Evolutionary conservation across 179 eudicot genomes (phyloP), one percentile per base, ranked within the genome.

Genomic region (Spinacia oleracea): DNA sequence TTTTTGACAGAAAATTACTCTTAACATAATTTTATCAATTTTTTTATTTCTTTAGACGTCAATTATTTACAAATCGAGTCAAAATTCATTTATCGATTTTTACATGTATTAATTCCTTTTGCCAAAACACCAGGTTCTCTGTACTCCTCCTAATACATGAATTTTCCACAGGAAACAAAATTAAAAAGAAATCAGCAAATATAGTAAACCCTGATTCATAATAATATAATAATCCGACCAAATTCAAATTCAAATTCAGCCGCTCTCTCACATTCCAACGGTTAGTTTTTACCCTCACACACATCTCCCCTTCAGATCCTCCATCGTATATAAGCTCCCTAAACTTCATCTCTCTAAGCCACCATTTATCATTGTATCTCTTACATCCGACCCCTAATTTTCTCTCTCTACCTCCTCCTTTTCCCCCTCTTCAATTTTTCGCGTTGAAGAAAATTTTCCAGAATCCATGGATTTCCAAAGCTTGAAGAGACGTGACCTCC

Each of bases 401-500:
- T 34, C 60, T 51, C 81, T 70, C 67, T 70, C 62, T 77, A 15
- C 9, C 1, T 1, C 58, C 20, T 63, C 56, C 27, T 4, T 43
- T n/a, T 72, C 82, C 45, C 29, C 18, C 31, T 73, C 81, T 82
- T 82, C 83, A 82, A 85, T 80, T 35, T 80, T 27, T 76, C 80
- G 55, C 80, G 55, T 79, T 82, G 84, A 80, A 79, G 85, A 32
- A 55, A 43, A 59, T 14, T 1, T 55, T 9, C 5, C 67, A 51
- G 11, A 60, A 11, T 71, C 79, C 40, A 95, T 93, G 98, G 98
- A 95, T 84, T 93, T 88, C 89, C 87, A 89, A 66, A 88, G 59
- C 77, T 74, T 95, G 27, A 59, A 84, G 53, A 90, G 98, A 83
- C 90, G 88, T 76, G 90, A 95, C 35, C 92, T 95, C 65, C 98